A percentile compares a stretch with the other conserved stretches of the same genome.
These are phyloP conservation scores for Thraustotheca clavata DNA, from an alignment of 352 stramenopile genomes.

Conservation along the genomic window DNA sequence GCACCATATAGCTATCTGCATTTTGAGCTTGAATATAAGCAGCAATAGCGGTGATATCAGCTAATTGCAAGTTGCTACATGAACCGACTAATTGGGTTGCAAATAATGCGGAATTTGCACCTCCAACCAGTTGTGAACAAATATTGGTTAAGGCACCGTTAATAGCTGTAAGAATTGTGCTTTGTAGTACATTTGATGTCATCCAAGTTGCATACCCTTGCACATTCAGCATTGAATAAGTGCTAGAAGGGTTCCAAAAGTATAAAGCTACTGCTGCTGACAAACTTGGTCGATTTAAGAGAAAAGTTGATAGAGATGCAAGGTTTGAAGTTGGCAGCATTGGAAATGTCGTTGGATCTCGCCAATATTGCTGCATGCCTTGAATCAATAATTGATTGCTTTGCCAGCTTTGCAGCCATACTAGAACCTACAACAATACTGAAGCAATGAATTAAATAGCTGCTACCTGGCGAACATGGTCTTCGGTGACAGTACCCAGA, in stretches of 20 bases:
- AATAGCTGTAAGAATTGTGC: constrained; percentile 24
- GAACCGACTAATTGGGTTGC: constrained; percentile 26
- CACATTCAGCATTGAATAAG: neutral
- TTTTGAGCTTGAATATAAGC: constrained; percentile 30
- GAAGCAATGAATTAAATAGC: neutral
- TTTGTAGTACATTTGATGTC: constrained; percentile 16
- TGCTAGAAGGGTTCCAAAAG: neutral
- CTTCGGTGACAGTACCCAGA: neutral
- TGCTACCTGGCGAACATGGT: constrained; percentile 17
- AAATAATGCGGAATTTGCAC: constrained; percentile 40
- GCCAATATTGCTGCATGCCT: constrained; percentile 17
- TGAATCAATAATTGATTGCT: neutral
- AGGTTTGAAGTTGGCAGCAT: neutral
- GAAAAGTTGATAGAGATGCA: neutral
- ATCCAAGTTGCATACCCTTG: constrained; percentile 1
- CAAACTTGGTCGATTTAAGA: constrained; percentile 6
- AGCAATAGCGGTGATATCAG: constrained; percentile 32
- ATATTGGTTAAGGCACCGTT: constrained; percentile 31
- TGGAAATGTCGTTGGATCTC: constrained; percentile 3
- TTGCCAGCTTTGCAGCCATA: neutral
- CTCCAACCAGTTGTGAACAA: constrained; percentile 26
- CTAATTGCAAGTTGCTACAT: constrained; percentile 27
- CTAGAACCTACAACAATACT: constrained; percentile 1
- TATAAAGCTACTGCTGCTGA: constrained; percentile 6
- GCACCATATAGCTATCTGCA: constrained; percentile 32